Conservation (phyloP, 2,329 filamentous ascomycete species). For the Onygenales sp. region DNA sequence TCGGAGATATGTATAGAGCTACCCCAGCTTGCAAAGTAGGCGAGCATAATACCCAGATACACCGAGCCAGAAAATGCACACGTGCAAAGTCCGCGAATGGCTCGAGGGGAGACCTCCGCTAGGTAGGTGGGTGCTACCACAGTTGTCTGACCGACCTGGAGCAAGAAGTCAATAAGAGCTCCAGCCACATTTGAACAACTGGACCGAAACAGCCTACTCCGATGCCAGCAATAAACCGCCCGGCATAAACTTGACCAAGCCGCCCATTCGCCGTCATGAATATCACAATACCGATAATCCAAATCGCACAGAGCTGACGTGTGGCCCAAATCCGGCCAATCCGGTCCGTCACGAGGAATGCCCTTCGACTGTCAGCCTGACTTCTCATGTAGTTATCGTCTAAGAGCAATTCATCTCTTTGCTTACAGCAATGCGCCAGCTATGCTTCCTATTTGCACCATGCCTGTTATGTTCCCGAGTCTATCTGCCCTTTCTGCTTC, state of each 20-base stretch:
- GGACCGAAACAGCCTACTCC: slow-evolving; percentile 14
- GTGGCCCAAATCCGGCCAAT: slow-evolving; percentile 35
- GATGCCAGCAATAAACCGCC: slow-evolving; percentile 35
- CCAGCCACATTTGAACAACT: neutral
- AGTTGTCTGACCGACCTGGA: slow-evolving; percentile 29
- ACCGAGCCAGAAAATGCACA: slow-evolving; percentile 62
- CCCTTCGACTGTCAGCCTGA: slow-evolving; percentile 27
- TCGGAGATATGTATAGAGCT: slow-evolving; percentile 42
- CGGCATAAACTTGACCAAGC: slow-evolving; percentile 33
- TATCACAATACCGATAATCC: slow-evolving; percentile 34
- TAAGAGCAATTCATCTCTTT: neutral
- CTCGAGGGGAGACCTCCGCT: slow-evolving; percentile 60
- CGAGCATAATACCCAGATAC: slow-evolving; percentile 68
- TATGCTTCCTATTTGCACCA: slow-evolving; percentile 73
- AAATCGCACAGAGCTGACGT: slow-evolving; percentile 31
- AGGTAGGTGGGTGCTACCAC: slow-evolving; percentile 57
- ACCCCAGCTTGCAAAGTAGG: slow-evolving; percentile 67
- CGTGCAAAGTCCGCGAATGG: slow-evolving; percentile 63
- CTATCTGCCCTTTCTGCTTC: slow-evolving; percentile 52
- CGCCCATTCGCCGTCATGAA: slow-evolving; percentile 32
- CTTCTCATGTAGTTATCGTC: neutral
- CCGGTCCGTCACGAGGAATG: slow-evolving; percentile 39
- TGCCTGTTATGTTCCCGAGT: slow-evolving; percentile 67
- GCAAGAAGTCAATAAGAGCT: neutral
- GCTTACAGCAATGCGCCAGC: slow-evolving; percentile 55